A percentile compares a stretch with the other conserved stretches of the same genome.
Evolutionary conservation across 2,329 filamentous ascomycete genomes (phyloP).

Genomic region (Neofusicoccum ribis): DNA sequence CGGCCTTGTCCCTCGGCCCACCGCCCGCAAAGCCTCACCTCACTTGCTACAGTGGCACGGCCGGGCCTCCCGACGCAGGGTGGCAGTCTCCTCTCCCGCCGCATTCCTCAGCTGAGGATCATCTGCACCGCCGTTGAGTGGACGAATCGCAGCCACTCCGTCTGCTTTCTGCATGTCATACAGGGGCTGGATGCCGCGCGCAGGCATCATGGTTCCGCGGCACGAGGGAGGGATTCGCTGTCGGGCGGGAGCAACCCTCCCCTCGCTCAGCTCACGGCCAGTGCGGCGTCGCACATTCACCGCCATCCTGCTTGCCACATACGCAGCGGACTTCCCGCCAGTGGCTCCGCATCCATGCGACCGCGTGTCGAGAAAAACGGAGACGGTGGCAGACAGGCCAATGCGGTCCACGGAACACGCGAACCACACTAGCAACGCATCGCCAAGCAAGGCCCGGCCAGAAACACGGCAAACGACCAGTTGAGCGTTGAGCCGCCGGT

Average conservation of each 20-base stretch:
- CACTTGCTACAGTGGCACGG: background rate
- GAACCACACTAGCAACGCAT: background rate
- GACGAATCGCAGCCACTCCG: background rate
- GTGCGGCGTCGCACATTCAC: background rate
- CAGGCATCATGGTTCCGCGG: background rate
- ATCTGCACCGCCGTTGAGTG: background rate
- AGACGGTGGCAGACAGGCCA: background rate
- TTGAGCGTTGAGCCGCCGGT: background rate
- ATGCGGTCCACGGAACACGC: background rate
- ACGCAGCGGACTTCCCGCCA: background rate
- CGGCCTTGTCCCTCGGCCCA: background rate
- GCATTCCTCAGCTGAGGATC: background rate
- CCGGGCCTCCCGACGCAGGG: background rate
- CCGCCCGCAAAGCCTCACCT: background rate
- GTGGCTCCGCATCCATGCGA: background rate
- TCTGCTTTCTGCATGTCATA: background rate
- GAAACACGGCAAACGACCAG: background rate
- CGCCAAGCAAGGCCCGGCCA: conserved; percentile 1
- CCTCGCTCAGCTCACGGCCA: background rate
- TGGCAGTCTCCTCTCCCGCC: background rate
- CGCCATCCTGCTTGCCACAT: background rate
- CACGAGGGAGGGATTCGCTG: background rate
- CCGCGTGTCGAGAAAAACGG: background rate
- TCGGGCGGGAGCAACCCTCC: background rate
- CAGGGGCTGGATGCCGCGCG: background rate